phyloP scores from a whole-genome alignment of 208 protist species.

The Novymonas esmeraldas region DNA sequence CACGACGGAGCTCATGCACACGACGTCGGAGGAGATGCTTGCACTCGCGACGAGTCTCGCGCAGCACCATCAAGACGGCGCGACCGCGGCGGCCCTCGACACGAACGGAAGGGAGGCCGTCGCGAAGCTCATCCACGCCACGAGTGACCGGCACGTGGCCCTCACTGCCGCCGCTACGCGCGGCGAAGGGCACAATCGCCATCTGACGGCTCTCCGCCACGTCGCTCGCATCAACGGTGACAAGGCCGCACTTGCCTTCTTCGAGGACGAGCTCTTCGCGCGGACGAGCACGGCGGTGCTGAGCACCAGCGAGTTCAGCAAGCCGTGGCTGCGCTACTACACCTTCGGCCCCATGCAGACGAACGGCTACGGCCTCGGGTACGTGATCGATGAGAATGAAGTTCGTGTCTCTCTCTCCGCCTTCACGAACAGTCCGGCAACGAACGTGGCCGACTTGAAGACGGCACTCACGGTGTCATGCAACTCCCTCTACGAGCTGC shows the following conservation, averaged over 20 bases:
- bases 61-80: slow-evolving; percentile 25
- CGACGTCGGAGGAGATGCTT: slow-evolving; percentile 65
- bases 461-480: slow-evolving; percentile 25
- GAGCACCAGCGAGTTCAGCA: slow-evolving; percentile 69
- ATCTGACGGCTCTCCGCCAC: slow-evolving; percentile 88
- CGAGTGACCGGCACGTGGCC: slow-evolving; percentile 53
- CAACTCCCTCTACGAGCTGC: slow-evolving; percentile 21
- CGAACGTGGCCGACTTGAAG: slow-evolving; percentile 64
- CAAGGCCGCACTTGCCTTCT: slow-evolving; percentile 77
- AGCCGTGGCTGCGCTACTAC: slow-evolving; percentile 78
- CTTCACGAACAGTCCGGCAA: slow-evolving; percentile 77
- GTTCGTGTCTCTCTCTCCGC: slow-evolving; percentile 88
- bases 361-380: slow-evolving; percentile 94
- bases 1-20: slow-evolving; percentile 79
- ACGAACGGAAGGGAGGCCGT: slow-evolving; percentile 41
- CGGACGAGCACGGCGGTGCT: slow-evolving; percentile 51
- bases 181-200: slow-evolving; percentile 90
- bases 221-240: slow-evolving; percentile 63
- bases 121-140: slow-evolving; percentile 49
- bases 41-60: slow-evolving; percentile 55
- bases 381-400: slow-evolving; percentile 85
- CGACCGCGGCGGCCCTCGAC: slow-evolving; percentile 16
- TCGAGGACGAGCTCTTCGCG: slow-evolving; percentile 75
- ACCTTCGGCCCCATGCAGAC: slow-evolving; percentile 84
- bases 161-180: slow-evolving; percentile 49